A percentile compares a stretch with the other conserved stretches of the same genome.
Conservation (phyloP, 108 stramenopile genomes). For the Mediolabrus comicus region DNA sequence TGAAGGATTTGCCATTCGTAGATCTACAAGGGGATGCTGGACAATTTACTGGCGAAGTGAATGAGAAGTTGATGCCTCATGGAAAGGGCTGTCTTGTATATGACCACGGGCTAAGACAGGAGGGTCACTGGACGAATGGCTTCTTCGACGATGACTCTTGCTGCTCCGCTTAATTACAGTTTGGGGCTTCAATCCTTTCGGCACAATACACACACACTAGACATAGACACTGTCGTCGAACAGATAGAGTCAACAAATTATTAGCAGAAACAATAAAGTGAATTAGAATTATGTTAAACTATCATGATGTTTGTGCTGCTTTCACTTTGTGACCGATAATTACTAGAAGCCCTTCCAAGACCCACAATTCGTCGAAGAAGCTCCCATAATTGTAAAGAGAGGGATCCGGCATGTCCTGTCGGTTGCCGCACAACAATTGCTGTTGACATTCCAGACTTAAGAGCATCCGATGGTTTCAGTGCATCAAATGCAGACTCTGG, state of each 20-base stretch:
- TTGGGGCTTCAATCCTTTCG: no score
- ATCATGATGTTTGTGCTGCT: conserved; percentile 37
- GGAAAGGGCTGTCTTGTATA: conserved; percentile 31
- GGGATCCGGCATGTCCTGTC: background rate
- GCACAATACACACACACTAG: no score
- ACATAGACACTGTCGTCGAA: no score
- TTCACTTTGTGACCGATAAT: conserved; percentile 8
- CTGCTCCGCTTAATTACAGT: no score
- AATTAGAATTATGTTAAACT: no score
- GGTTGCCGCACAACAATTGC: conserved; percentile 36
- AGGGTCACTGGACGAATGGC: conserved; percentile 30
- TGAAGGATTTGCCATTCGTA: conserved; percentile 39
- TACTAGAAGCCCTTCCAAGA: conserved; percentile 11
- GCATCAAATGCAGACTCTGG: background rate
- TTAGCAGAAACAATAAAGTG: no score
- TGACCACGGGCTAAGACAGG: conserved; percentile 36
- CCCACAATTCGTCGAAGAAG: conserved; percentile 37
- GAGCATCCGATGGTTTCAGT: conserved; percentile 25
- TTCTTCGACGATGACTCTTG: background rate
- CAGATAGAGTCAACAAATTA: no score
- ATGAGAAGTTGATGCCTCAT: conserved; percentile 34
- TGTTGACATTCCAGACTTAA: conserved; percentile 35
- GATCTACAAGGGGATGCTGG: conserved; percentile 38
- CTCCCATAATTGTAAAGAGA: conserved; percentile 46
- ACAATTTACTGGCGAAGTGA: conserved; percentile 42